Base-by-base conservation (phyloP, 805 yeast genomes). In the Hanseniaspora taiwanica region DNA sequence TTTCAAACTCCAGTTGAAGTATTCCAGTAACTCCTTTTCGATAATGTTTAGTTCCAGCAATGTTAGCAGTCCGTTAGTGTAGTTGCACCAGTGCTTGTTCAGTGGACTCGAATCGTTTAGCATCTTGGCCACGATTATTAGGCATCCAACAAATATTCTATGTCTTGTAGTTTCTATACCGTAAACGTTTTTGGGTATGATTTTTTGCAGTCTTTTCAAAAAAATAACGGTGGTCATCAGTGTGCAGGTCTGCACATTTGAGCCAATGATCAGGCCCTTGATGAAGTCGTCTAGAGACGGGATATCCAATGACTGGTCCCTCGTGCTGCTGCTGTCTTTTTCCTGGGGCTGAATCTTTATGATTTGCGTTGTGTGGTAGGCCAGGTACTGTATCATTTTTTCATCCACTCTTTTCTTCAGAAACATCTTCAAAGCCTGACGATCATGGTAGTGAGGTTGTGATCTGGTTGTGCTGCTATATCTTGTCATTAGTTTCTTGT, bases 161-260 rank as follows among this genome's bases (percentile, higher is more conserved):
- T 89, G 98, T 55, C 93, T 74, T 7, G 97, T 86, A 40, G 96
- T 81, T 40, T 76, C 85, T 71, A 87, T 85, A 14, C 97, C 97
- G 44, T 80, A 74, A 10, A 95, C 91, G 57, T 82, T 81, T 21
- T 83, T 74, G 2, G 97, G 97, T 40, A 89, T 70, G 6, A 80
- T 69, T 40, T 74, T 71, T 49, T 89, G 74, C 50, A 91, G 68
- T 48, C 85, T 79, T 41, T 79, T 76, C 45, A 89, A 66, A 58
- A 84, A 89, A 13, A 86, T 87, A 40, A 87, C 68, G 4, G 95
- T 72, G 17, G 96, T 78, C 97, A 91, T 89, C 46, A 89, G 69
- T 1, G 97, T 89, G 27, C 96, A 85, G 3, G 95, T 82, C 61
- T 86, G 95, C 33, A 89, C 97, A 57, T 87, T 86, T 6, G 96